These are phyloP conservation scores for Aspergillus vadensis DNA, from an alignment of 2,329 filamentous ascomycete species.

Conservation along the genomic window DNA sequence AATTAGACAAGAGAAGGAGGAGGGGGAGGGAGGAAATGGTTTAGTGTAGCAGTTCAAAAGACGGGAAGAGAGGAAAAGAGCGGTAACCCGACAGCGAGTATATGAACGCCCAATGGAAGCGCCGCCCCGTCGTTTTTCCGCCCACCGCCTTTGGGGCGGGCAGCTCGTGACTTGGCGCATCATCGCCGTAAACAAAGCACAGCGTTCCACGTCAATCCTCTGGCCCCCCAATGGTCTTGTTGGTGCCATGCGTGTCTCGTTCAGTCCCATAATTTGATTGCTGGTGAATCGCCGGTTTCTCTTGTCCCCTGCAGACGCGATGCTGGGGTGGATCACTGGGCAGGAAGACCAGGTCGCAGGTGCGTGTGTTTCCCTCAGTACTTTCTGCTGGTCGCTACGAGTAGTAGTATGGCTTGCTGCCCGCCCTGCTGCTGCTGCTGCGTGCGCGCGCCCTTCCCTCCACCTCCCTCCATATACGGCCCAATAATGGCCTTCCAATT, in stretches of 20 bases:
- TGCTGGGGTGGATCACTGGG: conserved; percentile 40
- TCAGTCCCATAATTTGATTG: conserved; percentile 13
- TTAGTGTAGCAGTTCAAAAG: neutral
- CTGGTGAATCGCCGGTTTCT: neutral
- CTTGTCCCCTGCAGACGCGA: conserved; percentile 24
- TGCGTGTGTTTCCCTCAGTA: conserved; percentile 22
- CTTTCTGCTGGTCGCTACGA: no score
- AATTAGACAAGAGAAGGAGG: neutral
- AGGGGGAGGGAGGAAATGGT: neutral
- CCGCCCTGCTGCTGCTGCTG: conserved; percentile 11
- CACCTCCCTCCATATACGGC: neutral
- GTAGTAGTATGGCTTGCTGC: conserved; percentile 8
- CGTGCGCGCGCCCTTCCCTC: conserved; percentile 4
- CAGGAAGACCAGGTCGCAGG: conserved; percentile 32
- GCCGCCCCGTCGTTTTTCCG: conserved; percentile 26
- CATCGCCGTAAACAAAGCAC: conserved; percentile 39
- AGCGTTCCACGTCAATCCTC: conserved; percentile 30
- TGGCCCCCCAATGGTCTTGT: conserved; percentile 20
- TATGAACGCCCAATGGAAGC: conserved; percentile 1
- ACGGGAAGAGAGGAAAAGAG: conserved; percentile 15
- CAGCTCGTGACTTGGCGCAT: neutral
- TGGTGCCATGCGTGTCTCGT: conserved; percentile 21
- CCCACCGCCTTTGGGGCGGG: conserved; percentile 21
- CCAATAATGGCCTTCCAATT: conserved; percentile 16
- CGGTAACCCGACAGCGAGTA: conserved; percentile 16